Evolutionary conservation across 1,284 basidiomycete genomes (phyloP), one percentile per base, ranked within the genome.

Genomic region (Pterulicium gracile): DNA sequence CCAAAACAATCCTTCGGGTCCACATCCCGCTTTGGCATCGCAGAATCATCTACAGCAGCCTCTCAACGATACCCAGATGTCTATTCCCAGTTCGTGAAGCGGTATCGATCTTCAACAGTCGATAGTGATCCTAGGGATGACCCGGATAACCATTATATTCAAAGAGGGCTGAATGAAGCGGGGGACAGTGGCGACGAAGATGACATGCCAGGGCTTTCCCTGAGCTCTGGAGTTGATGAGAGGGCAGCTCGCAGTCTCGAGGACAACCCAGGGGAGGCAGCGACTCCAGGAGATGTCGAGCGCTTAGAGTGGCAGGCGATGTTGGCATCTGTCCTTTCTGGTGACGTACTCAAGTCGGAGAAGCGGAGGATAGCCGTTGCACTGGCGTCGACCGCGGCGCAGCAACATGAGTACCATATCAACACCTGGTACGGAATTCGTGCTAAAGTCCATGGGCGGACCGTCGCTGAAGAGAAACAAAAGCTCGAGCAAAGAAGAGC

Each of bases 261-360:
- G 54, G 64, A 71, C 5, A 79, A 83, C 50, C 66, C 73, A 24
- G 68, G 73, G 46, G 72, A 79, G 51, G 78, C 81, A 27, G 70
- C 74, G 35, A 81, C 77, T 4, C 63, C 76, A 40, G 81, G 87
- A 55, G 85, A 89, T 54, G 73, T 77, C 51, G 88, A 92, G 55
- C 75, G 93, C 21, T 67, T 94, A 42, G 92, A 94, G 63, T 97
- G 93, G 93, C 90, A 94, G 62, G 86, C 85, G 32, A 88, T 96
- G 82, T 76, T 97, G 34, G 80, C 88, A 5, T 94, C 91, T 32
- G 93, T 97, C 18, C 72, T 98, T 23, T 80, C 81, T 32, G 93
- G 94, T 13, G 92, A 97, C 58, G 92, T 98, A 3, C 74, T 98
- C 50, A 89, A 86, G 59, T 86, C 88, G 1, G 94, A 97, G 66